Evolutionary conservation across 2,329 filamentous ascomycete species (phyloP), one percentile per base, ranked within the genome.

Genomic region (Aspergillus spinulosporus): DNA sequence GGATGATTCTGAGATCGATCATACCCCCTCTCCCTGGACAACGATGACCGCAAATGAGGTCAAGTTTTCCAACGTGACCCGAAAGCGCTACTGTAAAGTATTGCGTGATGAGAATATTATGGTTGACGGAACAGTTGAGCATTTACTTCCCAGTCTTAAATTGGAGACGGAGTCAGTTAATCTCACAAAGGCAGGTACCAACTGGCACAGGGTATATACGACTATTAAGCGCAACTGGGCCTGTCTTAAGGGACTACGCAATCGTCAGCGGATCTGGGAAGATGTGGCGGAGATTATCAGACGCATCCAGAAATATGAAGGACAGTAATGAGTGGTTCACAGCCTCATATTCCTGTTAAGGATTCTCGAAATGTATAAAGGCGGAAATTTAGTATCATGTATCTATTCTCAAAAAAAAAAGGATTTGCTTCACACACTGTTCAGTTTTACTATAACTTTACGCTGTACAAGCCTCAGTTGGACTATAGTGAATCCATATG

Each of bases 221-320:
- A 56, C 58, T n/a, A 62, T 69, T 12, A 58, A 46, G n/a, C 40
- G 39, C 4, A 56, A 60, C 29, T 66, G 61, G 56, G 31, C 39
- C n/a, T 28, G 54, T 1, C 54, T 68, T 7, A 69, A 62, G 44
- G 66, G 66, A 0, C 37, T 68, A 31, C 44, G 40, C 36, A 69
- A 69, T 52, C 55, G 66, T 14, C 36, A 55, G 48, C 52, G 66
- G 34, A 64, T 69, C 28, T 69, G 64, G 62, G 44, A 53, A 34
- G 59, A 64, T 54, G 43, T 64, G 21, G 56, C 62, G 12, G 58
- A 63, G 34, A 59, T 68, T 31, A 74, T 79, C 63, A 71, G 74
- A 15, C 79, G 81, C 32, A 72, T 74, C 26, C 32, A 11, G 31
- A 52, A 26, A 12, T 45, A 45, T 28, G 21, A 45, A 26, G 15